These are phyloP conservation scores for Globisporangium ultimum DNA, from an alignment of 352 stramenopile genomes.

Conservation along the genomic window DNA sequence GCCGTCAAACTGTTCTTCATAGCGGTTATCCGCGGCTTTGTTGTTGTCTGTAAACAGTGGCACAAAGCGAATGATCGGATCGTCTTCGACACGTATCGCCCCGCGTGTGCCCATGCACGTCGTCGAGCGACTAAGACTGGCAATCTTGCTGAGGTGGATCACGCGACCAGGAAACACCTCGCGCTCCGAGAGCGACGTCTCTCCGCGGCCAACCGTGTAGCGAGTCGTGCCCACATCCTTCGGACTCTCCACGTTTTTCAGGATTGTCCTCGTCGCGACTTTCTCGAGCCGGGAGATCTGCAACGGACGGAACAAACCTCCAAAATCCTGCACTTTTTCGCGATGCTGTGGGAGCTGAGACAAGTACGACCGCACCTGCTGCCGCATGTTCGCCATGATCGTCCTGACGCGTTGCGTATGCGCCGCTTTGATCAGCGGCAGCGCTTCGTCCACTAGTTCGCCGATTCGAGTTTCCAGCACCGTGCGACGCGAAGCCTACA, in stretches of 20 bases:
- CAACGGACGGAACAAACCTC: slow-evolving; percentile 19
- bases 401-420: slow-evolving; percentile 25
- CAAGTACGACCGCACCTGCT: slow-evolving; percentile 41
- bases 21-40: slow-evolving; percentile 21
- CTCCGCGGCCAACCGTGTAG: slow-evolving; percentile 47
- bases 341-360: slow-evolving; percentile 24
- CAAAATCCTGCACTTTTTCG: slow-evolving; percentile 19
- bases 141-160: slow-evolving; percentile 39
- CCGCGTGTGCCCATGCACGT: slow-evolving; percentile 53
- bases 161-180: slow-evolving; percentile 30
- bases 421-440: slow-evolving; percentile 29
- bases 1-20: slow-evolving; percentile 27
- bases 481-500: slow-evolving; percentile 12
- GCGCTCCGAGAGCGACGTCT: slow-evolving; percentile 31
- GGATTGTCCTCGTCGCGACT: slow-evolving; percentile 37
- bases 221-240: slow-evolving; percentile 16
- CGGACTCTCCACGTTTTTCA: slow-evolving; percentile 26
- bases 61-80: slow-evolving; percentile 80
- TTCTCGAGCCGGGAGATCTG: slow-evolving; percentile 43
- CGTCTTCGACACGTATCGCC: slow-evolving; percentile 62
- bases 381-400: slow-evolving; percentile 33
- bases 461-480: slow-evolving; percentile 30
- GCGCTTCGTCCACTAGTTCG: slow-evolving; percentile 37
- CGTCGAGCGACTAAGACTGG: slow-evolving; percentile 50
- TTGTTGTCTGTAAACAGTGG: slow-evolving; percentile 41